phyloP scores from a whole-genome alignment of 202 grass and related monocot genomes.

The Panicum virgatum region DNA sequence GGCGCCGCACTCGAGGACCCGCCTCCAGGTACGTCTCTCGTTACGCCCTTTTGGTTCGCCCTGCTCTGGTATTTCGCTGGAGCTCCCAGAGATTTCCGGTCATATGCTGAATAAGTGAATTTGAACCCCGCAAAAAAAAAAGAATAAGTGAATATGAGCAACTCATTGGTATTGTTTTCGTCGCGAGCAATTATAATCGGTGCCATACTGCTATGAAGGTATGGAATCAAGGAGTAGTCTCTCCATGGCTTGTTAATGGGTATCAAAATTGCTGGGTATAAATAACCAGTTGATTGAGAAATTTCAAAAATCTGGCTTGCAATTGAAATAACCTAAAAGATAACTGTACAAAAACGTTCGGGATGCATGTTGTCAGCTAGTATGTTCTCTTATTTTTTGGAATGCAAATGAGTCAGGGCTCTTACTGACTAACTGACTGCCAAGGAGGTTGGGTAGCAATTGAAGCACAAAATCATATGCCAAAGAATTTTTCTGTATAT shows the following conservation, averaged over 20 bases:
- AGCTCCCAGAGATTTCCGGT: not conserved
- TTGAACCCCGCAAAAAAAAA: too few species aligned
- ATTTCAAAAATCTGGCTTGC: not conserved
- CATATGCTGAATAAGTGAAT: not conserved
- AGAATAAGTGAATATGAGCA: not conserved
- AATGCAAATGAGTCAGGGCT: not conserved
- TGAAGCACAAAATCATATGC: not conserved
- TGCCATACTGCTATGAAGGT: not conserved
- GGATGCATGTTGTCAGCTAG: not conserved
- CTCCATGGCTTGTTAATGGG: too few species aligned
- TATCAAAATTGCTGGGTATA: too few species aligned
- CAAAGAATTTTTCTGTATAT: not conserved
- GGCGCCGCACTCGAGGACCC: conserved; percentile 45
- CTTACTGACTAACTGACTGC: not conserved
- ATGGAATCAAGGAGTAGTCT: not conserved
- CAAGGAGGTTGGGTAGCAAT: not conserved
- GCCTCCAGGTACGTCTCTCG: conserved; percentile 32
- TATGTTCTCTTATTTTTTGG: not conserved
- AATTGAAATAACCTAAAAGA: not conserved
- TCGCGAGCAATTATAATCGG: not conserved
- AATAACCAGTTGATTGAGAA: not conserved
- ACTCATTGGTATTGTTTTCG: not conserved
- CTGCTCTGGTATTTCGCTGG: not conserved
- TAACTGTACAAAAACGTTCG: not conserved
- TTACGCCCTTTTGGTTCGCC: not conserved